A percentile compares a stretch with the other conserved stretches of the same genome.
These are phyloP conservation scores for Rhodosorus marinus DNA, from an alignment of 23 red algal genomes.

Conservation along the genomic window DNA sequence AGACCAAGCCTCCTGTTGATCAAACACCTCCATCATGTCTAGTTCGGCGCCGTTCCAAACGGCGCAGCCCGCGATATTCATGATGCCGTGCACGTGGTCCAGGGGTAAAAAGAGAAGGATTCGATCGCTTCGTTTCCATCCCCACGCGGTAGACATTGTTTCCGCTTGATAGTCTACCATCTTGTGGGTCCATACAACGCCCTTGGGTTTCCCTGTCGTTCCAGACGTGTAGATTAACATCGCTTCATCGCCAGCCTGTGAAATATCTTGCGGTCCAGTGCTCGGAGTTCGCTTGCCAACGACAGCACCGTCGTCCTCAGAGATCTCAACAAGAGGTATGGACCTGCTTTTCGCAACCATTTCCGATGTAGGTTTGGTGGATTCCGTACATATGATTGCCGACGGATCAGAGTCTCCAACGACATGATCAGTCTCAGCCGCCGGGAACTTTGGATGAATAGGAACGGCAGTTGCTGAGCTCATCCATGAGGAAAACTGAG, in stretches of 20 bases:
- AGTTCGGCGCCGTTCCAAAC: conserved; percentile 36
- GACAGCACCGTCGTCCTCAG: neutral
- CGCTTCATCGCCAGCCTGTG: neutral
- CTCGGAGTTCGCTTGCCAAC: neutral
- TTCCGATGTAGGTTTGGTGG: neutral
- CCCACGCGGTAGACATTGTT: conserved; percentile 19
- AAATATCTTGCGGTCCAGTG: neutral
- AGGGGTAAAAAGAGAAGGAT: conserved; percentile 61
- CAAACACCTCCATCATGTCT: conserved; percentile 21
- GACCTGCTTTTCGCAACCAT: neutral
- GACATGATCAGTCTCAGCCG: neutral
- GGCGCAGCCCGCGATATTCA: conserved; percentile 33
- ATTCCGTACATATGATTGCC: neutral
- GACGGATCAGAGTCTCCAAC: neutral
- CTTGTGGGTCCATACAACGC: conserved; percentile 52
- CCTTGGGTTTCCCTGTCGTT: conserved; percentile 88
- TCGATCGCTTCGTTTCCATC: conserved; percentile 26
- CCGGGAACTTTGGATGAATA: neutral
- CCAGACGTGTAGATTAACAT: conserved; percentile 81
- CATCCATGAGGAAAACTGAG: neutral
- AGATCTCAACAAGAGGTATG: neutral
- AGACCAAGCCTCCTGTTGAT: conserved; percentile 19
- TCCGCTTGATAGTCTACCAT: conserved; percentile 65
- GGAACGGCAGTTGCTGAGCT: neutral
- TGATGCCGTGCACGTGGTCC: conserved; percentile 76